These are phyloP conservation scores for Neurospora sp. DNA, from an alignment of 495 filamentous ascomycete species.

Conservation along the genomic window DNA sequence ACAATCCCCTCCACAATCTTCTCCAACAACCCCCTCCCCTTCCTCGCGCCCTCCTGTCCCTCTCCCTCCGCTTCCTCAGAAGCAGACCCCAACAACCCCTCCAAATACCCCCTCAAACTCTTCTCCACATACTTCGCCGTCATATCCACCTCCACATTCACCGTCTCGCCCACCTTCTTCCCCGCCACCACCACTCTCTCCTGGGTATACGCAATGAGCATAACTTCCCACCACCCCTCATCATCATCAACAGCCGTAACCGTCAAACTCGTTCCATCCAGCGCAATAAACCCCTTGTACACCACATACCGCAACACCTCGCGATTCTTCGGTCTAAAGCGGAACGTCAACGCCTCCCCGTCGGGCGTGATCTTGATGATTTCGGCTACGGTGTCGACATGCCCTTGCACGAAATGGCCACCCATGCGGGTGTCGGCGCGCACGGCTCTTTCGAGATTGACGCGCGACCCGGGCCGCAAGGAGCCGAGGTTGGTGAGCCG, in stretches of 20 bases:
- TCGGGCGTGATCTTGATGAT: slow-evolving; percentile 63
- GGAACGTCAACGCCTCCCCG: slow-evolving; percentile 77
- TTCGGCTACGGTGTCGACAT: slow-evolving; percentile 80
- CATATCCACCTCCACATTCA: slow-evolving; percentile 98
- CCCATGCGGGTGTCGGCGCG: slow-evolving; percentile 83
- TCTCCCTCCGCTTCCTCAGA: too few relatives aligned
- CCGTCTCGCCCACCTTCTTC: slow-evolving; percentile 74
- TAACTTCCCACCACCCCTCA: slow-evolving; percentile 77
- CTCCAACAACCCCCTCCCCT: slow-evolving; percentile 56
- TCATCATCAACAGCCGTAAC: slow-evolving; percentile 70
- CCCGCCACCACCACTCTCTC: slow-evolving; percentile 75
- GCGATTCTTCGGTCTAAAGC: slow-evolving; percentile 61
- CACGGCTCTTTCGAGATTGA: slow-evolving; percentile 93
- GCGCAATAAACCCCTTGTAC: slow-evolving; percentile 90
- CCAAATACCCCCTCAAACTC: slow-evolving; percentile 64
- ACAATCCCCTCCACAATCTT: slow-evolving; percentile 75
- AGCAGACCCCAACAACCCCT: slow-evolving; percentile 16
- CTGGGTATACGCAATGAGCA: slow-evolving; percentile 98
- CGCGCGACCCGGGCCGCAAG: slow-evolving; percentile 41
- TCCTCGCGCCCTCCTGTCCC: slow-evolving; percentile 34
- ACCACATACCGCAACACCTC: slow-evolving; percentile 75
- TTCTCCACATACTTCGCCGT: slow-evolving; percentile 99
- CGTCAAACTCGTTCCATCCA: slow-evolving; percentile 95
- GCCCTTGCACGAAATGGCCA: slow-evolving; percentile 79
- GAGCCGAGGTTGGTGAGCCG: slow-evolving; percentile 87